Percentiles rank a stretch among this genome's conserved stretches.
phyloP scores from a whole-genome alignment of 176 grass and related monocot species.

The Oryza longistaminata region DNA sequence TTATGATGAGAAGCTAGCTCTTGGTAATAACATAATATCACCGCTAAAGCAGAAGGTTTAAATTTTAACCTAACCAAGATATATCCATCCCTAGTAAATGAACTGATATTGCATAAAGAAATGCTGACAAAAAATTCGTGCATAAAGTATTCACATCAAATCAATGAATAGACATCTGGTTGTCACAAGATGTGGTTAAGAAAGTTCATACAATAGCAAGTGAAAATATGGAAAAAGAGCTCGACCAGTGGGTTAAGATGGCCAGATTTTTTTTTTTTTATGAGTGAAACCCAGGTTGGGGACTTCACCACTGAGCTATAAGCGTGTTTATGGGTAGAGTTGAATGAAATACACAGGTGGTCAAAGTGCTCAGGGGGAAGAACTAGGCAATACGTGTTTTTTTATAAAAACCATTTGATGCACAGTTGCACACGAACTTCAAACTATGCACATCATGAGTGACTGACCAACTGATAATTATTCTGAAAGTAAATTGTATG shows the following conservation, averaged over 20 bases:
- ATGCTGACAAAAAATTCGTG: slow-evolving; percentile 5
- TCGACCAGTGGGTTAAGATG: too few relatives aligned
- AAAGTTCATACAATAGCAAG: slow-evolving; percentile 15
- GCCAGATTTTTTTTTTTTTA: too few relatives aligned
- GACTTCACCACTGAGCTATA: too few relatives aligned
- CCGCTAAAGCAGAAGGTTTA: background rate
- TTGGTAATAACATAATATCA: background rate
- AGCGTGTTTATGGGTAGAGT: background rate
- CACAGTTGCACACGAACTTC: slow-evolving; percentile 2
- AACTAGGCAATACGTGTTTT: background rate
- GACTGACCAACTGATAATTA: background rate
- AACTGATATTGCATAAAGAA: slow-evolving; percentile 20
- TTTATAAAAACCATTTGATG: slow-evolving; percentile 5
- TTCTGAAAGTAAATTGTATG: slow-evolving; percentile 10
- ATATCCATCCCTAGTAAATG: slow-evolving; percentile 12
- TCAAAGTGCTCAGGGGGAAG: background rate
- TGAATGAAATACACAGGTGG: background rate
- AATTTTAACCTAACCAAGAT: slow-evolving; percentile 21
- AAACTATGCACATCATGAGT: slow-evolving; percentile 8
- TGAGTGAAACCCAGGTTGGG: too few relatives aligned
- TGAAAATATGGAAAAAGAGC: background rate
- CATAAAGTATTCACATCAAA: slow-evolving; percentile 23
- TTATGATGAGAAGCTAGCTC: background rate
- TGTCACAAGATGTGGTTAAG: background rate
- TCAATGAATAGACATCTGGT: background rate